phyloP scores from a whole-genome alignment of 2,329 filamentous ascomycete genomes.

The Aspergillus proliferans region DNA sequence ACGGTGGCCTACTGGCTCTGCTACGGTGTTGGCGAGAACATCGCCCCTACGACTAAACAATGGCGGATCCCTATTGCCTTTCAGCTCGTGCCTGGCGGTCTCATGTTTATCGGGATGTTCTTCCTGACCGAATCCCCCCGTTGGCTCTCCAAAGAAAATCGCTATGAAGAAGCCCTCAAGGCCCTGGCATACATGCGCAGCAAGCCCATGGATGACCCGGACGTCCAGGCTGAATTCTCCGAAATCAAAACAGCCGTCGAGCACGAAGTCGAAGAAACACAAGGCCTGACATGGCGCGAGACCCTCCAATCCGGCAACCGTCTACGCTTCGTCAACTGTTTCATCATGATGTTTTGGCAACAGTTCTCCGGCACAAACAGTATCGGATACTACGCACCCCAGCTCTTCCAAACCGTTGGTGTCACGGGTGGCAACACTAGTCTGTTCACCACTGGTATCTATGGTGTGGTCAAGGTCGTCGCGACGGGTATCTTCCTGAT shows the following conservation, averaged over 20 bases:
- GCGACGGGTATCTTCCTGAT: slow-evolving; percentile 31
- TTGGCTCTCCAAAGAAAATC: slow-evolving; percentile 50
- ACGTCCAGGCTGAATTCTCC: slow-evolving; percentile 28
- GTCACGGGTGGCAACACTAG: slow-evolving; percentile 27
- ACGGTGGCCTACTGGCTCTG: slow-evolving; percentile 50
- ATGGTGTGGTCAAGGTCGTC: slow-evolving; percentile 34
- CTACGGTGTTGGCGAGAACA: slow-evolving; percentile 44
- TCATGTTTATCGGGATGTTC: slow-evolving; percentile 46
- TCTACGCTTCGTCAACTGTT: slow-evolving; percentile 31
- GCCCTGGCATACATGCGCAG: slow-evolving; percentile 34
- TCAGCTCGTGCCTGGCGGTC: slow-evolving; percentile 46
- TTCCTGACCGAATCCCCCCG: slow-evolving; percentile 50
- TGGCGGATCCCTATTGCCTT: slow-evolving; percentile 50
- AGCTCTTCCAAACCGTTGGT: slow-evolving; percentile 33
- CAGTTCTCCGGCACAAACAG: slow-evolving; percentile 36
- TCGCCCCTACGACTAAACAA: slow-evolving; percentile 42
- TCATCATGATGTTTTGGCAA: slow-evolving; percentile 37
- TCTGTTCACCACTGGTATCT: slow-evolving; percentile 34
- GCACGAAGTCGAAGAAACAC: slow-evolving; percentile 35
- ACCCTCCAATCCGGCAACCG: slow-evolving; percentile 33
- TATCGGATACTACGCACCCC: slow-evolving; percentile 35
- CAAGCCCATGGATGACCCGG: slow-evolving; percentile 19
- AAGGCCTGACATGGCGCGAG: slow-evolving; percentile 39
- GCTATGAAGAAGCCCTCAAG: slow-evolving; percentile 38
- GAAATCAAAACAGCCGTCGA: slow-evolving; percentile 37